Percentiles rank a stretch among this genome's conserved stretches.
phyloP scores from a whole-genome alignment of 352 stramenopile species.

The Poterioochromonas sp. region DNA sequence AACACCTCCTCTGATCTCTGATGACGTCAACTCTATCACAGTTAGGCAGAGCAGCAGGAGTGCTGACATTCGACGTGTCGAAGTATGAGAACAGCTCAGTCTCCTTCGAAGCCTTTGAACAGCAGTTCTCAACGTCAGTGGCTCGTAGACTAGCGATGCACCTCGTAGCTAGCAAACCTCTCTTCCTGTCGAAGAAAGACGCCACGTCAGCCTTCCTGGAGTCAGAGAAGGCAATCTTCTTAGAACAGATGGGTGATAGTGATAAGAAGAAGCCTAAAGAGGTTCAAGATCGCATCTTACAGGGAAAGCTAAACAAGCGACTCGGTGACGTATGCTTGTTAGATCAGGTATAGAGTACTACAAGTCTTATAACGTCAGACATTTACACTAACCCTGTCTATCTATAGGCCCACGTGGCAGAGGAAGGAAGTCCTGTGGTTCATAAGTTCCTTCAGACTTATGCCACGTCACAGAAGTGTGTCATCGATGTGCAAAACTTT shows the following conservation, averaged over 20 bases:
- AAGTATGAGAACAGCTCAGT: not conserved
- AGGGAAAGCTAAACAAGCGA: constrained; percentile 8
- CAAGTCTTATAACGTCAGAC: not conserved
- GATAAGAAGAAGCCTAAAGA: not conserved
- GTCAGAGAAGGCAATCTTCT: constrained; percentile 70
- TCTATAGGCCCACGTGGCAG: constrained; percentile 7
- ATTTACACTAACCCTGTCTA: no score
- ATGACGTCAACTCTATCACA: not conserved
- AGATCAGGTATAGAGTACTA: not conserved
- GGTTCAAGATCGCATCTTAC: not conserved
- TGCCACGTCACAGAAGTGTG: not conserved
- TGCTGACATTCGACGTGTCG: not conserved
- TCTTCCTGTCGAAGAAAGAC: constrained; percentile 64
- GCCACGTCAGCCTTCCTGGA: constrained; percentile 67
- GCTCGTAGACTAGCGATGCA: constrained; percentile 87
- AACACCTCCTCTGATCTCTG: no score
- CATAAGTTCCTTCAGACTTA: not conserved
- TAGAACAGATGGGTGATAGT: not conserved
- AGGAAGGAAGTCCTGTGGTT: constrained; percentile 17
- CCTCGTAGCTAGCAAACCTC: constrained; percentile 77
- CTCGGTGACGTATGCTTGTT: not conserved
- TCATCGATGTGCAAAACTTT: not conserved
- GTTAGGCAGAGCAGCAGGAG: not conserved
- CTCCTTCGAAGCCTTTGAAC: not conserved
- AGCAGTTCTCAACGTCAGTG: constrained; percentile 42